These are phyloP conservation scores for Vitellaria paradoxa DNA, from an alignment of 179 eudicot species.

Conservation along the genomic window DNA sequence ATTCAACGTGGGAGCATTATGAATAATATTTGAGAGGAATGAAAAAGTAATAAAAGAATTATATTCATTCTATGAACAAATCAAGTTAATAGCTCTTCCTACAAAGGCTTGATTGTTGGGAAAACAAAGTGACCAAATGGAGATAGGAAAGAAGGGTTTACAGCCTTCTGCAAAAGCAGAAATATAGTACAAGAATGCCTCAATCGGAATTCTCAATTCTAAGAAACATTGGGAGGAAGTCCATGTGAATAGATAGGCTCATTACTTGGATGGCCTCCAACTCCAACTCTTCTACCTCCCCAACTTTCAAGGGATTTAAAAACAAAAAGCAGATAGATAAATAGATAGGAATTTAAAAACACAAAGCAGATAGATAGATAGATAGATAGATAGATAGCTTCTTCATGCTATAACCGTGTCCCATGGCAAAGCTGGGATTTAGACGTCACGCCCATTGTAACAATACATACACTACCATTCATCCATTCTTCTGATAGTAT, in stretches of 20 bases:
- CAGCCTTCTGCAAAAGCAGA: neutral
- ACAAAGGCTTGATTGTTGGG: neutral
- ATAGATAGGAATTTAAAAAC: neutral
- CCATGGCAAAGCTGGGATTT: conserved; percentile 1
- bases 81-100: neutral
- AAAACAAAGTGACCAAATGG: neutral
- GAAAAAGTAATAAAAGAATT: neutral
- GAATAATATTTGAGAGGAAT: neutral
- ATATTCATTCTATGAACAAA: neutral
- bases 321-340: no score
- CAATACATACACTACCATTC: neutral
- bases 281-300: no score
- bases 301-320: no score
- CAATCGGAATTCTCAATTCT: neutral
- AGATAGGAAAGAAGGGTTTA: neutral
- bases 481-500: neutral
- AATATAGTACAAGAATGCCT: neutral
- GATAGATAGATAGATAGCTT: neutral
- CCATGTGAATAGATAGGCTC: neutral
- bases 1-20: neutral
- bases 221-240: neutral
- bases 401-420: neutral
- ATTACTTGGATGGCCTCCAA: no score
- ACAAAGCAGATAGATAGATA: no score
- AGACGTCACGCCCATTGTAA: neutral